A percentile compares a stretch with the other conserved stretches of the same genome.
Evolutionary conservation across 2,329 filamentous ascomycete genomes (phyloP).

Genomic region (Cladosporium phlei): DNA sequence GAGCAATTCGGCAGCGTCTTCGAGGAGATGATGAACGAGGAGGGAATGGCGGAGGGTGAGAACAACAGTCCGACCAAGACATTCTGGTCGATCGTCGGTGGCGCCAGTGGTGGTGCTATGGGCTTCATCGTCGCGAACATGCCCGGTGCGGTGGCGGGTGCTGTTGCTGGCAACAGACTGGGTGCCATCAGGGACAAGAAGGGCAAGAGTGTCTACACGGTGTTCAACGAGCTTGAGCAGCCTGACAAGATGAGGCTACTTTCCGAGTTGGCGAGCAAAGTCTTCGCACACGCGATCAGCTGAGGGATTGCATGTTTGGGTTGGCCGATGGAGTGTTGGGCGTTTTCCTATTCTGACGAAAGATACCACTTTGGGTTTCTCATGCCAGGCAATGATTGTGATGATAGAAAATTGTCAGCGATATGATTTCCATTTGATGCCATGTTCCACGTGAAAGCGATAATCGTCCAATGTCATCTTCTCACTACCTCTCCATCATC

Average conservation of each 20-base stretch:
- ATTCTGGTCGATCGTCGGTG: conserved; percentile 85
- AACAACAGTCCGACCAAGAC: conserved; percentile 59
- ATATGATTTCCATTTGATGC: too few relatives aligned
- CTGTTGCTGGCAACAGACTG: conserved; percentile 86
- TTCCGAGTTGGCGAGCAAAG: conserved; percentile 76
- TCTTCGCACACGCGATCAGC: conserved; percentile 75
- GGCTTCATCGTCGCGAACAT: conserved; percentile 95
- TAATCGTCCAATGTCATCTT: too few relatives aligned
- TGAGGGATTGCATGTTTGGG: conserved; percentile 28
- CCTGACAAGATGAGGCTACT: conserved; percentile 75
- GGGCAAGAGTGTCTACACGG: conserved; percentile 91
- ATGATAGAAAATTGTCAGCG: too few relatives aligned
- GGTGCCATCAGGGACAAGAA: conserved; percentile 83
- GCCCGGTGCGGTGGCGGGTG: conserved; percentile 80
- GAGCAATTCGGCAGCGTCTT: conserved; percentile 76
- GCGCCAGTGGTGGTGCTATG: conserved; percentile 79
- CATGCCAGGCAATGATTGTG: not conserved
- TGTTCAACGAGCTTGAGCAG: conserved; percentile 84
- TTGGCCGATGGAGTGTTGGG: not conserved
- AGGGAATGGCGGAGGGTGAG: conserved; percentile 65
- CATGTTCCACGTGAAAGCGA: too few relatives aligned
- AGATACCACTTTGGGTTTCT: conserved; percentile 8
- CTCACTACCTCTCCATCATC: too few relatives aligned
- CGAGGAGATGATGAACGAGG: conserved; percentile 51
- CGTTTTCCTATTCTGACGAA: not conserved